phyloP scores from a whole-genome alignment of 2,329 filamentous ascomycete species.

The Pseudocercospora pini-densiflorae region DNA sequence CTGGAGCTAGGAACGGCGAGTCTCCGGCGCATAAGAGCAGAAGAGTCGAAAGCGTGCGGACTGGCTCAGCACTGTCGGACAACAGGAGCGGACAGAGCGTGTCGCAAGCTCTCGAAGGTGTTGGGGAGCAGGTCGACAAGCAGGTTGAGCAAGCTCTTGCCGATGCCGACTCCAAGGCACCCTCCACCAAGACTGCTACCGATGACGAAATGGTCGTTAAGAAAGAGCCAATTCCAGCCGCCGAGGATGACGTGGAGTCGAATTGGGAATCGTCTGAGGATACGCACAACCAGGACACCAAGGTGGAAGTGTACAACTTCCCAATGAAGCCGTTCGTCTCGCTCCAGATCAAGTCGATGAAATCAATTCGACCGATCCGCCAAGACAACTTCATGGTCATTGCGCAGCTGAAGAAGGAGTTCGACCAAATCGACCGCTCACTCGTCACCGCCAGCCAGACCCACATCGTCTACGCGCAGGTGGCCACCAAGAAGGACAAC shows the following conservation, averaged over 20 bases:
- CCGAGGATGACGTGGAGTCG: constrained; percentile 62
- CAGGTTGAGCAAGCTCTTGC: constrained; percentile 70
- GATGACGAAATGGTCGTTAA: constrained; percentile 59
- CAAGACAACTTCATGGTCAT: constrained; percentile 88
- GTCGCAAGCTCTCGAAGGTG: constrained; percentile 68
- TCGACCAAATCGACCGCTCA: constrained; percentile 95
- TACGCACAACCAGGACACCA: constrained; percentile 71
- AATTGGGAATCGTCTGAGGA: constrained; percentile 89
- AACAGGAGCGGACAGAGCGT: constrained; percentile 62
- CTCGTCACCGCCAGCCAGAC: constrained; percentile 86
- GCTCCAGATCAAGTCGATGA: constrained; percentile 70
- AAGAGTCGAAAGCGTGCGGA: constrained; percentile 34
- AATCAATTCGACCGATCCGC: constrained; percentile 67
- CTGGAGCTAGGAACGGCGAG: constrained; percentile 36
- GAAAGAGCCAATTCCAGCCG: constrained; percentile 53
- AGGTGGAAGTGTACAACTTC: constrained; percentile 84
- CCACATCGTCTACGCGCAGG: constrained; percentile 93
- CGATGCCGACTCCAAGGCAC: constrained; percentile 54
- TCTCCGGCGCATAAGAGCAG: constrained; percentile 42
- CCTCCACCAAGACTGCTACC: constrained; percentile 44
- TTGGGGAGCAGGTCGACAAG: constrained; percentile 64
- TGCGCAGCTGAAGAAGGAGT: constrained; percentile 93
- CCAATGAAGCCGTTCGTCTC: constrained; percentile 96
- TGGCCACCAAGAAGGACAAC: constrained; percentile 66
- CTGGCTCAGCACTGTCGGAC: constrained; percentile 18